Base-by-base conservation (phyloP, 2,329 filamentous ascomycete genomes). In the Claviceps sp. region DNA sequence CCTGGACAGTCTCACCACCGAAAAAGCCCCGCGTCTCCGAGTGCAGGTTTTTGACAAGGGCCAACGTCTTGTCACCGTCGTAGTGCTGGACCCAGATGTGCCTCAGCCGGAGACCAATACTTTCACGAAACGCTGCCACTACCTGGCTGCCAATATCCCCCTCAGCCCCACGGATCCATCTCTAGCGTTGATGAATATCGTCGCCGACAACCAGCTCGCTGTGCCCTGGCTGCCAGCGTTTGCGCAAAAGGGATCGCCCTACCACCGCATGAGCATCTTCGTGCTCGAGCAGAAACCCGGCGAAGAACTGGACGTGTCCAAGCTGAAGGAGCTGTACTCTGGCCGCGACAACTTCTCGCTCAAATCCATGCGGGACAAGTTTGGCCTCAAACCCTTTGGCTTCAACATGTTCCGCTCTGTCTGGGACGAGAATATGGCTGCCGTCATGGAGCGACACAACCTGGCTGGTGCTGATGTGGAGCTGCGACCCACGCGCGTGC, bases 381-480 rank as follows among this genome's bases (percentile, higher is more conserved):
- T 87, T 65, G 69, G 72, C 53, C 72, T 93, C 55, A 76, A 73
- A 54, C 80, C 90, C 7, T 81, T 96, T 54, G 90, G 90, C 44
- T 86, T 88, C 60, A 87, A 82, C 64, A 72, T 98, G 60, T 98
- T 97, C 82, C 82, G 93, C 58, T 84, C 82, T 55, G 72, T 85
- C 58, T 97, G 90, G 88, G 93, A 98, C 67, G 86, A 93, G 54
- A 81, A 79, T 61, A 98, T 87, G 50, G 82, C 80, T n/a, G 82
- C 74, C 49, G 88, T 98, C 56, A 96, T 98, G 91, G 74, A 81
- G 63, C 79, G 86, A 60, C 79, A 86, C 59, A 81, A 79, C 55
- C 75, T 94, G 56, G 77, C 81, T 30, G 88, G 88, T 47, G 82
- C 82, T 54, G 84, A 94, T 62, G 66, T 96, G 57, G 88, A 96